Base-by-base conservation (phyloP, 208 protist species). In the Leishmania martiniquensis region DNA sequence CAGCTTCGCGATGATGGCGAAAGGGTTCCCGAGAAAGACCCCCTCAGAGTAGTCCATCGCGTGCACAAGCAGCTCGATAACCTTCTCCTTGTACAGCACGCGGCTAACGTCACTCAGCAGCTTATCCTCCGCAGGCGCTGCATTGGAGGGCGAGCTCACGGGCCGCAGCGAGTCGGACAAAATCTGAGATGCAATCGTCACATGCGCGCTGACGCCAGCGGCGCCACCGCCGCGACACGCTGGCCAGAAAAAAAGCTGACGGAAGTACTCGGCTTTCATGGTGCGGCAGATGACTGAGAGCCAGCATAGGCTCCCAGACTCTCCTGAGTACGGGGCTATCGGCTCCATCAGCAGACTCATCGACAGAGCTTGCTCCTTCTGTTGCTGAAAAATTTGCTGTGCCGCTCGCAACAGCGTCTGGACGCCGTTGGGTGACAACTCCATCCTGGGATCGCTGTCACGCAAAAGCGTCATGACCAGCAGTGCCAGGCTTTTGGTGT, bases 1-100 rank as follows among this genome's bases (percentile, higher is more conserved):
- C 5, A 99, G 72, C 67, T 93, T 93, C 4, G 87, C 88, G 25
- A 99, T 91, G 45, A 99, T 82, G 22, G 83, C 85, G 47, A 98
- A 93, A 39, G 96, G 89, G 52, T 78, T 86, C n/a, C 91, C 88
- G 85, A 91, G 97, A 62, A 93, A 95, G 4, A 91, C 91, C 29
- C 91, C 81, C 54, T 97, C 88, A 4, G 92, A 91, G 75, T 94
- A 94, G 71, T 96, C 90, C 68, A 98, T 89, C 15, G 90, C 88
- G 72, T 79, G 63, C 57, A 98, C 89, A 45, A 95, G 85, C 79
- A 94, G 83, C 75, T 93, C 91, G 81, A 98, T 89, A 37, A 98
- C 52, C 15, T 75, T 72, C 77, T 98, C 94, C 62, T 90, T 90
- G 82, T 90, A 91, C 62, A 97, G 77, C 55, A 91, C 87, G 51